A percentile compares a stretch with the other conserved stretches of the same genome.
Evolutionary conservation across 345 rosid genomes (phyloP).

Genomic region (Kandelia obovata): DNA sequence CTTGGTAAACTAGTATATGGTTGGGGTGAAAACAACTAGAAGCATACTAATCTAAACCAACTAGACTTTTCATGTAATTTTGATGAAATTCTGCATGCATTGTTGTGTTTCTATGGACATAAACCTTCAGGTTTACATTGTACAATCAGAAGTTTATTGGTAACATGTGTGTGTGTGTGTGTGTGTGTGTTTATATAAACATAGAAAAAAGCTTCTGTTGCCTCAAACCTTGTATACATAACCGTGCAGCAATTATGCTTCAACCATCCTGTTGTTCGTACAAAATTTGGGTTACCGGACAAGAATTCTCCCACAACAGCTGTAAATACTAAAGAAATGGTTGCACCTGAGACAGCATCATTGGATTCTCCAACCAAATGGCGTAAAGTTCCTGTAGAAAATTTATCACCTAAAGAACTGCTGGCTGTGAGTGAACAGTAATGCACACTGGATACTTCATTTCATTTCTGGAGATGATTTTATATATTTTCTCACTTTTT

Average conservation of each 20-base stretch:
- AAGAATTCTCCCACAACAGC: constrained; percentile 25
- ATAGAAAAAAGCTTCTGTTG: background rate
- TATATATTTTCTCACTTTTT: constrained; percentile 16
- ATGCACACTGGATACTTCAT: constrained; percentile 8
- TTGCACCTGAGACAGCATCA: constrained; percentile 17
- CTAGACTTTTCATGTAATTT: too few species aligned
- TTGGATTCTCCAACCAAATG: constrained; percentile 29
- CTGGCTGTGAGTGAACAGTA: constrained; percentile 50
- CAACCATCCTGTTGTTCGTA: constrained; percentile 53
- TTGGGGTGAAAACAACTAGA: background rate
- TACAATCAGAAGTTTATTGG: background rate
- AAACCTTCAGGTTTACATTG: background rate
- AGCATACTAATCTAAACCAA: background rate
- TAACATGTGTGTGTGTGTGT: too few species aligned
- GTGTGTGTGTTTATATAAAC: background rate
- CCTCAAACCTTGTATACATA: background rate
- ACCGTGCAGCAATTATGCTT: constrained; percentile 64
- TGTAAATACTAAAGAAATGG: constrained; percentile 10
- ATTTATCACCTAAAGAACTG: constrained; percentile 53
- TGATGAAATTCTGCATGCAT: too few species aligned
- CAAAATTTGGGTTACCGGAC: constrained; percentile 60
- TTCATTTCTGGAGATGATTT: constrained; percentile 10
- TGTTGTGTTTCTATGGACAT: background rate
- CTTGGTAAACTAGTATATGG: too few species aligned
- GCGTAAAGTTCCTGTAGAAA: constrained; percentile 32